A percentile compares a stretch with the other conserved stretches of the same genome.
Conservation (phyloP, 2,329 filamentous ascomycete genomes). For the Thielaviopsis euricoi region DNA sequence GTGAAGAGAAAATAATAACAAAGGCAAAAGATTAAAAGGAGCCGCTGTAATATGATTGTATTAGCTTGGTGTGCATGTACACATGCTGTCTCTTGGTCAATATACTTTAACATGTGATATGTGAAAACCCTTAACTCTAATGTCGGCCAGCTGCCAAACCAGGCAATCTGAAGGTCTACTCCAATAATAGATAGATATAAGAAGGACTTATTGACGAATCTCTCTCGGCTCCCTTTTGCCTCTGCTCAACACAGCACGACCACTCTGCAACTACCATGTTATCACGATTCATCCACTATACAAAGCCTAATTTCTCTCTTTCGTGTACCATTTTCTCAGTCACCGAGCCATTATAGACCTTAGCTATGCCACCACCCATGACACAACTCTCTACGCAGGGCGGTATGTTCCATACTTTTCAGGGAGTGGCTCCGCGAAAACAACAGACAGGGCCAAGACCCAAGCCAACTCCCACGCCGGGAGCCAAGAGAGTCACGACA, state of each 20-base stretch:
- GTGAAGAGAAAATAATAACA: too few relatives aligned
- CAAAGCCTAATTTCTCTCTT: neutral
- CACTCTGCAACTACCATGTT: neutral
- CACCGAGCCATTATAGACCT: neutral
- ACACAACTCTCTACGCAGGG: slow-evolving; percentile 24
- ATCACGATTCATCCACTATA: neutral
- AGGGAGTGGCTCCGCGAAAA: slow-evolving; percentile 36
- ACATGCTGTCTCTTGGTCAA: neutral
- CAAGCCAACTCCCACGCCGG: slow-evolving; percentile 23
- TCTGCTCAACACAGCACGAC: neutral
- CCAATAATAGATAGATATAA: neutral
- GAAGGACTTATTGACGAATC: neutral
- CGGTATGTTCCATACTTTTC: slow-evolving; percentile 37
- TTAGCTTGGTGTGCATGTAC: neutral
- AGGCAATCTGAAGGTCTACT: neutral
- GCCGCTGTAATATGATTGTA: too few relatives aligned
- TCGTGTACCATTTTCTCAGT: neutral
- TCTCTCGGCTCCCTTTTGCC: neutral
- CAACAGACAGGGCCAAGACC: slow-evolving; percentile 25
- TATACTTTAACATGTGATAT: neutral
- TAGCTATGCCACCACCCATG: neutral
- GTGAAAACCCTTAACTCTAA: neutral
- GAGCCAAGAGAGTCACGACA: slow-evolving; percentile 35
- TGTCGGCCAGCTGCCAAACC: neutral
- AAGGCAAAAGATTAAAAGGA: too few relatives aligned